Evolutionary conservation across 768 basidiomycete genomes (phyloP).

Genomic region (Serendipita sp.): DNA sequence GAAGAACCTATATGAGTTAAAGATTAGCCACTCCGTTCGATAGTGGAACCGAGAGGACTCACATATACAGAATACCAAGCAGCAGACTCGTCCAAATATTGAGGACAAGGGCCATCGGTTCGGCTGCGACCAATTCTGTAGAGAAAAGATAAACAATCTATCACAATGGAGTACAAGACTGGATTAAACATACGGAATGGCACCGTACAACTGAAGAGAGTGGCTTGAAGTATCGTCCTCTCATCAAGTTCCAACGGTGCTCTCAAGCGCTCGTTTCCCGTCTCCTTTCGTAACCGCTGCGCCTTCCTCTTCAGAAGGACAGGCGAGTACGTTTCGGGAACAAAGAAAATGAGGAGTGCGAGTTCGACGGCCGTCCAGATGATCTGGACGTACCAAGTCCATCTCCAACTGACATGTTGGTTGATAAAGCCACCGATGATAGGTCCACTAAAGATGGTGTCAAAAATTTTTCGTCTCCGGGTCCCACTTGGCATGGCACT

Average conservation of each 20-base stretch:
- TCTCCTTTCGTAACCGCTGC: constrained; percentile 34
- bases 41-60: constrained; percentile 14
- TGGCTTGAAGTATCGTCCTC: constrained; percentile 27
- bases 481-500: not conserved
- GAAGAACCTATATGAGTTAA: constrained; percentile 15
- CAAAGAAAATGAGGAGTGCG: constrained; percentile 36
- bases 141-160: not conserved
- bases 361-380: constrained; percentile 52
- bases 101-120: constrained; percentile 62
- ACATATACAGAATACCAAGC: constrained; percentile 31
- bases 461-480: not conserved
- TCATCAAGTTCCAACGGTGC: constrained; percentile 42
- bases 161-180: not conserved
- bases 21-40: not conserved
- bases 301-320: constrained; percentile 48
- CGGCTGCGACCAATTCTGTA: constrained; percentile 42
- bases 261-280: constrained; percentile 37
- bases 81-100: constrained; percentile 43
- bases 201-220: constrained; percentile 43
- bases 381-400: constrained; percentile 57
- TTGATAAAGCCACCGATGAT: constrained; percentile 43
- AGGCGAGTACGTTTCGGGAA: constrained; percentile 59
- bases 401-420: constrained; percentile 50
- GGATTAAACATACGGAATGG: constrained; percentile 46
- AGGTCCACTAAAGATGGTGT: constrained; percentile 10